phyloP scores from a whole-genome alignment of 1,139 yeast species.

The Kodamaea derodonti region DNA sequence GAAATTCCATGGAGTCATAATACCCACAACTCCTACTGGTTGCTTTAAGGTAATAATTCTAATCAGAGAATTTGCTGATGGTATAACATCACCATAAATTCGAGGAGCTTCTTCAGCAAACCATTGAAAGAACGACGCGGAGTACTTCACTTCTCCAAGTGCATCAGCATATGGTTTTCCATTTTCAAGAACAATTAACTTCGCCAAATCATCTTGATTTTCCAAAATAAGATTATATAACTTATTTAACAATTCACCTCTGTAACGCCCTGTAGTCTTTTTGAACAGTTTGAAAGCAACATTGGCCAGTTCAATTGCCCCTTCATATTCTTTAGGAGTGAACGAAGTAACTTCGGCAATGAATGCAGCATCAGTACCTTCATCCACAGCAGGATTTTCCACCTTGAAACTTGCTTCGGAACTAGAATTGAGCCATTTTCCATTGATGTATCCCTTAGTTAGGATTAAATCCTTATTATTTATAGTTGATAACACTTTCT shows the following conservation, averaged over 20 bases:
- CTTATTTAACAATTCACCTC: conserved; percentile 35
- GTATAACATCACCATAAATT: conserved; percentile 25
- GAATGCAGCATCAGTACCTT: conserved; percentile 22
- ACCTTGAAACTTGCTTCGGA: conserved; percentile 33
- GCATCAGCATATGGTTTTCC: conserved; percentile 34
- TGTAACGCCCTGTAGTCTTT: conserved; percentile 34
- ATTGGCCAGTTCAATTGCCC: conserved; percentile 38
- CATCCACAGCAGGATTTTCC: conserved; percentile 40
- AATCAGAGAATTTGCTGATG: conserved; percentile 15
- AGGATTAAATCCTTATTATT: conserved; percentile 30
- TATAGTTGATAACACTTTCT: conserved; percentile 17
- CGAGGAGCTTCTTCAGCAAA: conserved; percentile 38
- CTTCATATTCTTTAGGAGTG: conserved; percentile 28
- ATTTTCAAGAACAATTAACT: conserved; percentile 27
- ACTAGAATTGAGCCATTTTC: conserved; percentile 35
- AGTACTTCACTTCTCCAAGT: conserved; percentile 28
- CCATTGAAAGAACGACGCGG: conserved; percentile 36
- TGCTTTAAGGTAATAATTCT: conserved; percentile 21
- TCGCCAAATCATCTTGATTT: conserved; percentile 28
- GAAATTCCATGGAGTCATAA: conserved; percentile 94
- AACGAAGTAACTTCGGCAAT: conserved; percentile 40
- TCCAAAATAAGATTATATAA: conserved; percentile 24
- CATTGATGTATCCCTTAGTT: conserved; percentile 43
- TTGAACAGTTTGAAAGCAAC: conserved; percentile 34
- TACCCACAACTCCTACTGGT: conserved; percentile 79